Evolutionary conservation across 2,329 filamentous ascomycete species (phyloP), one percentile per base, ranked within the genome.

Genomic region (Arthroderma sp.): DNA sequence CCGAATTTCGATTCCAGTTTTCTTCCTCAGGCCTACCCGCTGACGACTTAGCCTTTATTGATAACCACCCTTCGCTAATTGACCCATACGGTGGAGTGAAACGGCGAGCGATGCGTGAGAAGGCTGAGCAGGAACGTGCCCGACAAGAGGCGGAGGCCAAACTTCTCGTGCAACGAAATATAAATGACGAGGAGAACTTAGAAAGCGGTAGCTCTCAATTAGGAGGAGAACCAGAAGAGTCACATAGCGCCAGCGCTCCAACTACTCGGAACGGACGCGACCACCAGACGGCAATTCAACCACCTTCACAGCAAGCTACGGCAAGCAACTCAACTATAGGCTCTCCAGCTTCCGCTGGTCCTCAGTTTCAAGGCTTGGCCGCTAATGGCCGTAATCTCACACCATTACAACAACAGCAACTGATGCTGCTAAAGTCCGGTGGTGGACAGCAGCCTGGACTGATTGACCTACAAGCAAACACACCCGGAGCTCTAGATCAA

Each of bases 151-250:
- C 69, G 37, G 73, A 78, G 49, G 65, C 65, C 3, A 73, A 78
- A 51, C 65, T 69, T 39, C 62, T 73, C 27, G 56, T 75, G 15
- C 69, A 72, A 50, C 63, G 67, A 10, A 56, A 10, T 64, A 38
- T 63, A 36, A 63, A 65, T 3, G 70, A 73, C 38, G 71, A 73
- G 29, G 86, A 85, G 46, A 82, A 83, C 46, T 78, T 79, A 1
- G 87, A 91, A 62, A 83, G 83, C 53, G 85, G 84, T 9, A 96
- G 89, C 59, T 71, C 91, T 47, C 88, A 93, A 47, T 73, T 96
- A 11, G 89, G 89, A 46, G 89, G 89, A 37, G 89, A 96, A 60
- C 89, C 89, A 0, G 89, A 96, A 59, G 86, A 94, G 53, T 73
- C 76, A 50, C 81, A 86, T 22, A 65, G 58, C 4, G 55, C 60